phyloP scores from a whole-genome alignment of 2,329 filamentous ascomycete species.

The Camillea tinctor region DNA sequence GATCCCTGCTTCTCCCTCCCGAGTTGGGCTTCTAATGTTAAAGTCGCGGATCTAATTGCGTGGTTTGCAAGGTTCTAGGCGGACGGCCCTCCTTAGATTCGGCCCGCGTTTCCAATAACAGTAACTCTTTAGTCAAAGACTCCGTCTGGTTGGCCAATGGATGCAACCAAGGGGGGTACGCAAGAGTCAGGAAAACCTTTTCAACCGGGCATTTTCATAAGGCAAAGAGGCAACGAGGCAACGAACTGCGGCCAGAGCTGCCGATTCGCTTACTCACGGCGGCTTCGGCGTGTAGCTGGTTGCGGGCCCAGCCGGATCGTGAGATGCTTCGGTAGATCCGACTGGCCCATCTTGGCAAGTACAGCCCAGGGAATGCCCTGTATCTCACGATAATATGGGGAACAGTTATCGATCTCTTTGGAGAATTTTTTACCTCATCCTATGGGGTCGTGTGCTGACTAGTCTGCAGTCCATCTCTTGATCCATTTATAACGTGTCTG shows the following conservation, averaged over 20 bases:
- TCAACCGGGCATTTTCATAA: neutral
- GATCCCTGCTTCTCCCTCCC: neutral
- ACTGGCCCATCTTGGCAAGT: neutral
- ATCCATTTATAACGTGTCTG: neutral
- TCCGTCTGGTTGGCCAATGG: constrained; percentile 9
- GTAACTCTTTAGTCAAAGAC: constrained; percentile 14
- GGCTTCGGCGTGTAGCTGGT: neutral
- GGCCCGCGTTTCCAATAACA: constrained; percentile 5
- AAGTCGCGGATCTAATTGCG: neutral
- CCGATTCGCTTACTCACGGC: neutral
- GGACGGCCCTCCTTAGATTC: neutral
- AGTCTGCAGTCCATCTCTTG: neutral
- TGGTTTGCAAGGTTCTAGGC: neutral
- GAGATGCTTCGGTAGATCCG: neutral
- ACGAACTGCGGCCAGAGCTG: neutral
- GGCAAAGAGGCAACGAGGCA: neutral
- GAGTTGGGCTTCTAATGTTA: neutral
- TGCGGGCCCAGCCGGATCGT: neutral
- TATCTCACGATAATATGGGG: neutral
- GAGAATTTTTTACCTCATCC: neutral
- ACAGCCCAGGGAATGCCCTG: neutral
- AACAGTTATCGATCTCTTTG: neutral
- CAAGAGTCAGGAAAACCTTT: neutral
- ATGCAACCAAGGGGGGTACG: neutral
- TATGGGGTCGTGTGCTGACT: neutral